phyloP scores from a whole-genome alignment of 2,329 filamentous ascomycete species.

The Claviceps spartinae region DNA sequence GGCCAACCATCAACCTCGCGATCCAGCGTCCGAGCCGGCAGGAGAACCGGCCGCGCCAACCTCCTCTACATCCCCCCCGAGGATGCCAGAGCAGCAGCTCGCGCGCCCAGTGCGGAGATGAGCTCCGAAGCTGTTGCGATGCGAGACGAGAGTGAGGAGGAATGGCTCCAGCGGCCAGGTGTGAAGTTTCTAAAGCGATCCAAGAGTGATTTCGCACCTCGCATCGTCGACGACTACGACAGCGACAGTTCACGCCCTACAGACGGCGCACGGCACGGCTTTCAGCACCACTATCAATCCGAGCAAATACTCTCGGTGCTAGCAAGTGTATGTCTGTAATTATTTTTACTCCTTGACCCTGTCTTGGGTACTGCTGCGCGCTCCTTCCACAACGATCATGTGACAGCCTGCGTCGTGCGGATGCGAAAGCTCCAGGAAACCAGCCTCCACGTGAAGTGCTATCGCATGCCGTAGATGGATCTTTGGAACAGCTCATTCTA shows the following conservation, averaged over 20 bases:
- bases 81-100: conserved; percentile 28
- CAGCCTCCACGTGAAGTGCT: background rate
- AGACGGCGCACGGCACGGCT: conserved; percentile 63
- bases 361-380: background rate
- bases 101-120: conserved; percentile 30
- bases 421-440: background rate
- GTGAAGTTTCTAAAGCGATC: conserved; percentile 42
- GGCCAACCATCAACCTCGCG: conserved; percentile 18
- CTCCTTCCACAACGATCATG: conserved; percentile 2
- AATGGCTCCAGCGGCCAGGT: conserved; percentile 23
- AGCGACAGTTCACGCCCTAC: conserved; percentile 28
- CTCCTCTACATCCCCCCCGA: conserved; percentile 14
- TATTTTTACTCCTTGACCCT: background rate
- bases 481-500: background rate
- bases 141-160: conserved; percentile 20
- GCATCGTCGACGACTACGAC: conserved; percentile 27
- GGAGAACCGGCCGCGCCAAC: conserved; percentile 16
- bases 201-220: conserved; percentile 40
- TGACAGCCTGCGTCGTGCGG: conserved; percentile 1
- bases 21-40: conserved; percentile 16
- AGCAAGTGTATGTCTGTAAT: conserved; percentile 49
- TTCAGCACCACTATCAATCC: conserved; percentile 83
- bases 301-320: conserved; percentile 78
- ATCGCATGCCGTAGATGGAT: background rate
- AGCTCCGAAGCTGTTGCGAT: conserved; percentile 13